Conservation (phyloP, 495 filamentous ascomycete genomes). For the Entonaema liquescens region DNA sequence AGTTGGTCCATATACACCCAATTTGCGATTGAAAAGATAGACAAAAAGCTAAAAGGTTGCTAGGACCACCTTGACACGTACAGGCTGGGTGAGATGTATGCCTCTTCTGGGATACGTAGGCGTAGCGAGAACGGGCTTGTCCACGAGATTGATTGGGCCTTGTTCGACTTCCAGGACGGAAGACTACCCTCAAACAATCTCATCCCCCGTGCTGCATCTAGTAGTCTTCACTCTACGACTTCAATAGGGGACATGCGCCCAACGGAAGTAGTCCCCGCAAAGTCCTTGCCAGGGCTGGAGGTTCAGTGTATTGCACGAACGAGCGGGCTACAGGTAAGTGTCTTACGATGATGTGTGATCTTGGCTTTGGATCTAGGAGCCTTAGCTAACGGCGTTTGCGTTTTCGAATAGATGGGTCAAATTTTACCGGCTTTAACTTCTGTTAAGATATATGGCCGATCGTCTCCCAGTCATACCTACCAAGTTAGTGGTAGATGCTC, state of each 20-base stretch:
- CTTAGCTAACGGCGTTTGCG: neutral
- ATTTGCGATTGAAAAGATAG: neutral
- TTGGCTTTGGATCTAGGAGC: neutral
- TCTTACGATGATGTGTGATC: neutral
- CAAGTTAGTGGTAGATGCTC: constrained; percentile 69
- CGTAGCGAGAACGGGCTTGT: constrained; percentile 68
- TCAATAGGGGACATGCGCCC: constrained; percentile 47
- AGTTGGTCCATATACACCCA: constrained; percentile 4
- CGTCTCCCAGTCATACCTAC: constrained; percentile 83
- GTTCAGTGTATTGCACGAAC: constrained; percentile 95
- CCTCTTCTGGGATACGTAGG: constrained; percentile 85
- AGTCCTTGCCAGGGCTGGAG: constrained; percentile 69
- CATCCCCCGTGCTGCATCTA: constrained; percentile 60
- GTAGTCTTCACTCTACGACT: constrained; percentile 45
- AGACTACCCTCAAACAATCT: constrained; percentile 76
- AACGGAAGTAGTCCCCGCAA: constrained; percentile 53
- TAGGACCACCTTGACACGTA: constrained; percentile 76
- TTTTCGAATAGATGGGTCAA: constrained; percentile 63
- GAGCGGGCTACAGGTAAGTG: constrained; percentile 68
- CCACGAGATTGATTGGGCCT: constrained; percentile 96
- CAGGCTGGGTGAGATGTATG: constrained; percentile 82
- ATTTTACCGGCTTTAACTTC: constrained; percentile 79
- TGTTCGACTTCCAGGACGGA: constrained; percentile 80
- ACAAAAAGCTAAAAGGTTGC: constrained; percentile 44
- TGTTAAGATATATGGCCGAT: constrained; percentile 82